Evolutionary conservation across 2,329 filamentous ascomycete species (phyloP).

Genomic region (Graphilbum ipis-grandicollis): DNA sequence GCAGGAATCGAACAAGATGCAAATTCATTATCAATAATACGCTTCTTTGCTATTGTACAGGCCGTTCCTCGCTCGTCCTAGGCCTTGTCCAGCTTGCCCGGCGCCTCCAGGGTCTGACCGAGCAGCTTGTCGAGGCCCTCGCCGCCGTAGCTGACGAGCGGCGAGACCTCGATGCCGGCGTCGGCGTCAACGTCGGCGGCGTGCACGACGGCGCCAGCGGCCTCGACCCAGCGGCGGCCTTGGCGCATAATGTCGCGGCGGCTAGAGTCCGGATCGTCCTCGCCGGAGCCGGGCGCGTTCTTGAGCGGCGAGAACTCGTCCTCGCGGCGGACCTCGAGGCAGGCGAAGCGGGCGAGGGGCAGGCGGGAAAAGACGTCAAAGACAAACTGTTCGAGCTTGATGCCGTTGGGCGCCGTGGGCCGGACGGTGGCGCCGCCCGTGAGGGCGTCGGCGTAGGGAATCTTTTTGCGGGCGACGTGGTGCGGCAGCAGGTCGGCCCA

Average conservation of each 20-base stretch:
- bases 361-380: conserved; percentile 95
- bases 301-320: conserved; percentile 97
- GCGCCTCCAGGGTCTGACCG: conserved; percentile 33
- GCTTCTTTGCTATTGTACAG: too few species aligned
- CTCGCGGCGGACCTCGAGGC: conserved; percentile 87
- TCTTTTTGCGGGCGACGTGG: conserved; percentile 97
- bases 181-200: conserved; percentile 39
- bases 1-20: too few species aligned
- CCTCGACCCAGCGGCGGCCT: conserved; percentile 70
- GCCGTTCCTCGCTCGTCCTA: background rate
- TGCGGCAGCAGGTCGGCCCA: conserved; percentile 81
- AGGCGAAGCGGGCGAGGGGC: conserved; percentile 75
- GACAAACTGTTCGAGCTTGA: conserved; percentile 98
- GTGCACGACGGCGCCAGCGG: conserved; percentile 54
- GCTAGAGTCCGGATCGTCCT: conserved; percentile 91
- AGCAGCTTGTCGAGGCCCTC: conserved; percentile 42
- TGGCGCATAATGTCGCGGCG: conserved; percentile 78
- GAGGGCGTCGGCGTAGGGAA: conserved; percentile 63
- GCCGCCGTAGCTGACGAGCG: conserved; percentile 73
- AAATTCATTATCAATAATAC: too few species aligned
- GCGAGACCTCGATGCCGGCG: conserved; percentile 74
- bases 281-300: conserved; percentile 68
- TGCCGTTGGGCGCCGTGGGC: conserved; percentile 87
- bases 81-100: conserved; percentile 27
- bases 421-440: conserved; percentile 61